Evolutionary conservation across 192 early-diverging fungal genomes (phyloP).

Genomic region (Powellomyces hirtus): DNA sequence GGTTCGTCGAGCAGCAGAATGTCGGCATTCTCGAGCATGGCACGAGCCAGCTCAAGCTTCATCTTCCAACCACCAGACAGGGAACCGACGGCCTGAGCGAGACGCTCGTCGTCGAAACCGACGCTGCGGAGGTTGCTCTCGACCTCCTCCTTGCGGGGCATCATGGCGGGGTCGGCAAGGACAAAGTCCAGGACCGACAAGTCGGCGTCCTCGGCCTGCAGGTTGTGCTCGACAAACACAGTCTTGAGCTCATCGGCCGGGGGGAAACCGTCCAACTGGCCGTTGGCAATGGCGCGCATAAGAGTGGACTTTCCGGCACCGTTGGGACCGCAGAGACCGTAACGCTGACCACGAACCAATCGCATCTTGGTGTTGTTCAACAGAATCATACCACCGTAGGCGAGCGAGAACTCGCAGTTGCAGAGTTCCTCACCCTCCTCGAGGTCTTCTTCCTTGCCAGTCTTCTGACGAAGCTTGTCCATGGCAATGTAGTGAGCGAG

Average conservation of each 20-base stretch:
- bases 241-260: constrained; percentile 71
- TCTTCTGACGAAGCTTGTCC: constrained; percentile 40
- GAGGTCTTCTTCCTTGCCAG: constrained; percentile 22
- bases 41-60: constrained; percentile 84
- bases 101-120: constrained; percentile 68
- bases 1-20: constrained; percentile 83
- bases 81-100: constrained; percentile 59
- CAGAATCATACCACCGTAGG: constrained; percentile 80
- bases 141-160: constrained; percentile 52
- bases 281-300: constrained; percentile 82
- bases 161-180: constrained; percentile 45
- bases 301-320: constrained; percentile 85
- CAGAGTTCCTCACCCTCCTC: constrained; percentile 56
- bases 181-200: constrained; percentile 68
- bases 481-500: constrained; percentile 41
- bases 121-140: constrained; percentile 54
- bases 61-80: constrained; percentile 91
- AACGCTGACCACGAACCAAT: constrained; percentile 74
- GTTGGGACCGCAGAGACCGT: constrained; percentile 81
- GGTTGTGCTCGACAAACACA: constrained; percentile 76
- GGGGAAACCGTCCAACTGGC: constrained; percentile 80
- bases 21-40: constrained; percentile 82
- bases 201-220: constrained; percentile 72
- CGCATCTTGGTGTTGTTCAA: constrained; percentile 63
- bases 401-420: constrained; percentile 82